These are phyloP conservation scores for Draba incana DNA, from an alignment of 345 rosid species.

Conservation along the genomic window DNA sequence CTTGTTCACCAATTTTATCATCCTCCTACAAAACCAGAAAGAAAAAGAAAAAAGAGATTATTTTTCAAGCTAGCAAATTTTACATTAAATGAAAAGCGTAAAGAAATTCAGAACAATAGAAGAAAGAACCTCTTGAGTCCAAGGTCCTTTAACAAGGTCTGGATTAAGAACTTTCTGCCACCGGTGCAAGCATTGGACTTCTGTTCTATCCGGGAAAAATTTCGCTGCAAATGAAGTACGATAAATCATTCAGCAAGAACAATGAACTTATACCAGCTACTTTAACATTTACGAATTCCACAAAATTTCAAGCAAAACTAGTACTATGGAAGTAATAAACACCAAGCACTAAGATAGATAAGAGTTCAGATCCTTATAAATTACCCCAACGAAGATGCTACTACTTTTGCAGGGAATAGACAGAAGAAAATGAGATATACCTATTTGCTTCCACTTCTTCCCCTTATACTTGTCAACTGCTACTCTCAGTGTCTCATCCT, in stretches of 20 bases:
- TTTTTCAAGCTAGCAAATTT: background rate
- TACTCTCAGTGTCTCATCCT: conserved; percentile 84
- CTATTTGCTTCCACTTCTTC: conserved; percentile 93
- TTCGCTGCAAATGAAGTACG: conserved; percentile 62
- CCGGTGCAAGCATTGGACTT: conserved; percentile 94
- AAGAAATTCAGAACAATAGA: background rate
- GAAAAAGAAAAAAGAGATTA: background rate
- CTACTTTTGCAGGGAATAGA: background rate
- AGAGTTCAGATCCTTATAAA: background rate
- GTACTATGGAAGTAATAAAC: background rate
- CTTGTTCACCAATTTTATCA: conserved; percentile 75
- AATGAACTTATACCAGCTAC: conserved; percentile 10
- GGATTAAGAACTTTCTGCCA: conserved; percentile 99
- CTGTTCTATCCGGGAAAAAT: conserved; percentile 83
- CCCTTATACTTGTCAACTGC: conserved; percentile 78
- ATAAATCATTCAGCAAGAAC: conserved; percentile 10
- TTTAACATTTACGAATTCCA: background rate
- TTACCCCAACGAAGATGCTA: background rate
- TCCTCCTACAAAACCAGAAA: conserved; percentile 63
- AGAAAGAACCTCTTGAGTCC: conserved; percentile 82
- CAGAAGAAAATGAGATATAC: conserved; percentile 41
- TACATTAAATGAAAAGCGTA: conserved; percentile 5
- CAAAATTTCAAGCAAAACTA: background rate
- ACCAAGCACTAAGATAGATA: background rate
- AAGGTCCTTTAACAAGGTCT: conserved; percentile 93